Evolutionary conservation across 148 eudicot species (phyloP).

Genomic region (Rhododendron ferrugineum): DNA sequence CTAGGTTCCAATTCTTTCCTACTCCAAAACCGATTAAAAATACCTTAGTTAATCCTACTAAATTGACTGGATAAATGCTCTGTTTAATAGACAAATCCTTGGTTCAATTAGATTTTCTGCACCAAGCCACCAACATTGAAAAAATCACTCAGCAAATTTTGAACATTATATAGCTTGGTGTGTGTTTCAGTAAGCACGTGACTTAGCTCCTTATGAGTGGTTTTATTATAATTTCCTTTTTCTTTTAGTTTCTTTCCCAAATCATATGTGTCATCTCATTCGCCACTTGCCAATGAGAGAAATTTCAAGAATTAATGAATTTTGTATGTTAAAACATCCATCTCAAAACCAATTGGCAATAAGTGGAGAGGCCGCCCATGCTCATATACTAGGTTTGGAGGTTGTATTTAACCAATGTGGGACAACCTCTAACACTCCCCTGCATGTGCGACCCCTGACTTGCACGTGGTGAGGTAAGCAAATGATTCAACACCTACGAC

Average conservation of each 20-base stretch:
- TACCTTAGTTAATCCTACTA: neutral
- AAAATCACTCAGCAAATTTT: neutral
- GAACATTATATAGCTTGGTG: neutral
- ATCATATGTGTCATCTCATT: neutral
- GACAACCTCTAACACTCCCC: too few species aligned
- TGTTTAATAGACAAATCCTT: neutral
- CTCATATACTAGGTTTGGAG: too few species aligned
- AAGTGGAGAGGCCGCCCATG: too few species aligned
- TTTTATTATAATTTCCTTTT: neutral
- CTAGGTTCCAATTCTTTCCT: neutral
- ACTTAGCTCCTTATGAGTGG: neutral
- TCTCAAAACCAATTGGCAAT: too few species aligned
- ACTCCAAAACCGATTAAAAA: neutral
- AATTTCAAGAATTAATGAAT: neutral
- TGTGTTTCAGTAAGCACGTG: neutral
- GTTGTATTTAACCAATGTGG: too few species aligned
- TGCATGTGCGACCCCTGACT: too few species aligned
- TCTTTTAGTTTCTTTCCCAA: neutral
- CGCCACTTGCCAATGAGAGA: neutral
- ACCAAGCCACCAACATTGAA: neutral
- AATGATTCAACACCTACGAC: too few species aligned
- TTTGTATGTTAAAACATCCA: too few species aligned
- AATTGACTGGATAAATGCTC: neutral
- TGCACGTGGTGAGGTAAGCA: too few species aligned
- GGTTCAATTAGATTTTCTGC: neutral